These are phyloP conservation scores for Hansenula sp. DNA, from an alignment of 1,139 yeast genomes.

Conservation along the genomic window DNA sequence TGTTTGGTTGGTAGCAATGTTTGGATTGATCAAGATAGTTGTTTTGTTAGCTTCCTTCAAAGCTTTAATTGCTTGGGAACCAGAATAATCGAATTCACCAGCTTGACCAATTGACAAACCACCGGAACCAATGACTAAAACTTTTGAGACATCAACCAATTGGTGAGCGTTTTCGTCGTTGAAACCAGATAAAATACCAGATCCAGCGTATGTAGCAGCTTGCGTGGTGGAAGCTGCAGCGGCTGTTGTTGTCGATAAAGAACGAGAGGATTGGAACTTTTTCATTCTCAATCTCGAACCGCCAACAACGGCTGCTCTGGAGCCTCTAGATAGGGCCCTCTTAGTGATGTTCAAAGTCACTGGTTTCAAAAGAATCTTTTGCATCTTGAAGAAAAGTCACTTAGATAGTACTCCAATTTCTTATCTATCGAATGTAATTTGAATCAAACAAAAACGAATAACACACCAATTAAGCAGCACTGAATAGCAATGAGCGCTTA, in stretches of 20 bases:
- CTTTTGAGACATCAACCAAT: conserved; percentile 83
- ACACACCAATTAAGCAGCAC: too few relatives aligned
- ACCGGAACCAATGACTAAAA: conserved; percentile 94
- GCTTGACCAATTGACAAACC: conserved; percentile 99
- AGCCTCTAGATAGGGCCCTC: conserved; percentile 14
- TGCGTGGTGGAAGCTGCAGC: conserved; percentile 15
- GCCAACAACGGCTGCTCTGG: conserved; percentile 10
- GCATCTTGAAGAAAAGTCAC: neutral
- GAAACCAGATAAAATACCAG: conserved; percentile 45
- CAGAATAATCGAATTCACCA: conserved; percentile 97
- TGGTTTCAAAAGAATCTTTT: conserved; percentile 22
- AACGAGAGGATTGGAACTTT: conserved; percentile 8
- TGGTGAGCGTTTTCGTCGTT: conserved; percentile 36
- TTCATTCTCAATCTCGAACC: conserved; percentile 10
- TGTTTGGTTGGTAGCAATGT: conserved; percentile 96
- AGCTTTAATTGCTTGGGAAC: conserved; percentile 97
- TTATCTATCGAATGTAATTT: neutral
- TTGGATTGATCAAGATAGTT: conserved; percentile 90
- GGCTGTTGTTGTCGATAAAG: conserved; percentile 16
- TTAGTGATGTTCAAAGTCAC: conserved; percentile 20
- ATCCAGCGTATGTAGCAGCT: conserved; percentile 49
- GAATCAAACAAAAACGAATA: neutral
- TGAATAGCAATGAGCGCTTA: too few relatives aligned
- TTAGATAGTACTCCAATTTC: neutral
- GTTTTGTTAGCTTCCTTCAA: conserved; percentile 83